phyloP scores from a whole-genome alignment of 768 basidiomycete genomes.

The Sporobolomyces phaffii region DNA sequence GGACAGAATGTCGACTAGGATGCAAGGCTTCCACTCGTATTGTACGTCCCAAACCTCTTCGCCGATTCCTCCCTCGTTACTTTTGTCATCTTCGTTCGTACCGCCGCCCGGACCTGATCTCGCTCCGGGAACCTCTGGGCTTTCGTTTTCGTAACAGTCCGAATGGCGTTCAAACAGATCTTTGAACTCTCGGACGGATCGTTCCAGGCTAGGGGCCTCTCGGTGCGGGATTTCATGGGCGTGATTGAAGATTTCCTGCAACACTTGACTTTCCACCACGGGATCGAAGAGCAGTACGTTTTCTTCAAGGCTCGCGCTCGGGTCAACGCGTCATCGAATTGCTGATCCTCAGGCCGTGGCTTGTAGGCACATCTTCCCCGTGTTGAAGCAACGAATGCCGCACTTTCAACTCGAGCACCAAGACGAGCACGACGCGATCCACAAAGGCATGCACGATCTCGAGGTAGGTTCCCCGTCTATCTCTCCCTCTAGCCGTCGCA shows the following conservation, averaged over 20 bases:
- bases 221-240: constrained; percentile 14
- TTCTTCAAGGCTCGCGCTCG: no score
- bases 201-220: constrained; percentile 56
- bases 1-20: constrained; percentile 24
- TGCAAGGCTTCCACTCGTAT: constrained; percentile 37
- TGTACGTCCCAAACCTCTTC: no score
- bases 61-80: no score
- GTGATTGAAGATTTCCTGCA: constrained; percentile 15
- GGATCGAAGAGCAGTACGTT: constrained; percentile 41
- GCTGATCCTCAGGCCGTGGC: no score
- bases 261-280: constrained; percentile 19
- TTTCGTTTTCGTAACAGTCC: no score
- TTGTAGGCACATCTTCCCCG: constrained; percentile 46
- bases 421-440: constrained; percentile 46
- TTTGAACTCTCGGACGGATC: constrained; percentile 74
- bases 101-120: no score
- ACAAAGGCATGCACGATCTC: constrained; percentile 38
- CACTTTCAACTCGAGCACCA: constrained; percentile 47
- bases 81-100: no score
- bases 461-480: neutral
- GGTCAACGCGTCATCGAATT: no score
- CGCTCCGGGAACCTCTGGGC: no score
- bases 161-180: constrained; percentile 53
- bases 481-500: no score
- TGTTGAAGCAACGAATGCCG: constrained; percentile 47